A percentile compares a stretch with the other conserved stretches of the same genome.
Evolutionary conservation across 129 eudicot species (phyloP).

Genomic region (Calendula officinalis): DNA sequence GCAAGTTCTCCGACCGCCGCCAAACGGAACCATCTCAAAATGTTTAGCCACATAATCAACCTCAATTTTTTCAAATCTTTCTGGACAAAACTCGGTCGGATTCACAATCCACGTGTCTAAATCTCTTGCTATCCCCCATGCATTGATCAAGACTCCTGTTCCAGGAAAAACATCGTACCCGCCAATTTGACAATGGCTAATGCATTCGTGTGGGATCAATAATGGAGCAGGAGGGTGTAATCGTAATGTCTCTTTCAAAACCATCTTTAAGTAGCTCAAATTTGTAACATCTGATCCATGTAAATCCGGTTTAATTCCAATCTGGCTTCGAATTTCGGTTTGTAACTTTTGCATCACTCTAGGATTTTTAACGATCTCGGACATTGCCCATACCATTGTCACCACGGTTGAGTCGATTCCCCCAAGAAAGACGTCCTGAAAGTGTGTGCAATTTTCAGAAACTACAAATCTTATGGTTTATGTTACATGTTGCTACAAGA

Average conservation of each 20-base stretch:
- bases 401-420: slow-evolving; percentile 25
- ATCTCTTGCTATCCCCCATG: slow-evolving; percentile 47
- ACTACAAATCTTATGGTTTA: not conserved
- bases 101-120: slow-evolving; percentile 22
- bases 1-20: slow-evolving; percentile 24
- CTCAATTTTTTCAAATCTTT: slow-evolving; percentile 36
- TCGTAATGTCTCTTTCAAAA: slow-evolving; percentile 40
- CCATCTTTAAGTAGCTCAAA: slow-evolving; percentile 36
- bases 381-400: slow-evolving; percentile 42
- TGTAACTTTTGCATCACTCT: slow-evolving; percentile 37
- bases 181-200: slow-evolving; percentile 18
- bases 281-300: slow-evolving; percentile 12
- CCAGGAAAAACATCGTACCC: slow-evolving; percentile 29
- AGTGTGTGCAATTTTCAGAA: not conserved
- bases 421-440: slow-evolving; percentile 34
- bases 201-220: slow-evolving; percentile 32
- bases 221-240: slow-evolving; percentile 40
- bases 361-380: slow-evolving; percentile 38
- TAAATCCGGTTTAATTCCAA: slow-evolving; percentile 26
- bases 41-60: slow-evolving; percentile 40
- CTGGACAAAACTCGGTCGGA: slow-evolving; percentile 40
- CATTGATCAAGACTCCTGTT: slow-evolving; percentile 29
- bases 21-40: slow-evolving; percentile 50
- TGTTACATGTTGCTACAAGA: no score
- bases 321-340: slow-evolving; percentile 23